Evolutionary conservation across 805 yeast species (phyloP).

Genomic region (Citeromyces matritensis): DNA sequence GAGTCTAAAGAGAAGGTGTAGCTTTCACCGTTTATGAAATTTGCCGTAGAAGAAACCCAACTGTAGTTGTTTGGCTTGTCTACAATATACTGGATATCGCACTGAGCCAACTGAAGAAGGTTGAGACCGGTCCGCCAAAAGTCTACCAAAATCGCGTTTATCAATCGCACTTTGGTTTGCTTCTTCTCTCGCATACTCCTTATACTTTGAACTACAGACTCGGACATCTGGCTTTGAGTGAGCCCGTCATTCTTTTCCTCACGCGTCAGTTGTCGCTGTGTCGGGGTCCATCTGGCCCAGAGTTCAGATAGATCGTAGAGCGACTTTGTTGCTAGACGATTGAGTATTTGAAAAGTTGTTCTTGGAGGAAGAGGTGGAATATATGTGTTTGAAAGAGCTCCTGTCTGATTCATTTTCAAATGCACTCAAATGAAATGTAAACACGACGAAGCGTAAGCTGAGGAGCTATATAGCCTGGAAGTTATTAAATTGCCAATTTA

Average conservation of each 20-base stretch:
- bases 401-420: slow-evolving; percentile 9
- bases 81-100: slow-evolving; percentile 51
- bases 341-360: slow-evolving; percentile 10
- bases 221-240: slow-evolving; percentile 6
- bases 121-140: slow-evolving; percentile 46
- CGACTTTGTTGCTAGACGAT: slow-evolving; percentile 12
- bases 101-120: slow-evolving; percentile 51
- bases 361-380: slow-evolving; percentile 13
- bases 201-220: slow-evolving; percentile 5
- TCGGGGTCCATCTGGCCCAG: slow-evolving; percentile 15
- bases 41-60: slow-evolving; percentile 34
- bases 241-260: slow-evolving; percentile 8
- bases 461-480: too few relatives aligned
- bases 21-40: slow-evolving; percentile 15
- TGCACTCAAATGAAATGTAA: too few relatives aligned
- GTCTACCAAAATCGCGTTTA: slow-evolving; percentile 30
- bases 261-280: slow-evolving; percentile 12
- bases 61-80: slow-evolving; percentile 33
- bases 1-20: slow-evolving; percentile 28
- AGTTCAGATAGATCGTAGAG: slow-evolving; percentile 14
- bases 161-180: slow-evolving; percentile 14
- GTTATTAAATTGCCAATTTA: too few relatives aligned
- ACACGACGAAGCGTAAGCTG: too few relatives aligned
- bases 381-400: slow-evolving; percentile 17
- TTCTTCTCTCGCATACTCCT: slow-evolving; percentile 4